Evolutionary conservation across 371 early-diverging fungal species (phyloP), one percentile per base, ranked within the genome.

Genomic region (Catenaria anguillulae): DNA sequence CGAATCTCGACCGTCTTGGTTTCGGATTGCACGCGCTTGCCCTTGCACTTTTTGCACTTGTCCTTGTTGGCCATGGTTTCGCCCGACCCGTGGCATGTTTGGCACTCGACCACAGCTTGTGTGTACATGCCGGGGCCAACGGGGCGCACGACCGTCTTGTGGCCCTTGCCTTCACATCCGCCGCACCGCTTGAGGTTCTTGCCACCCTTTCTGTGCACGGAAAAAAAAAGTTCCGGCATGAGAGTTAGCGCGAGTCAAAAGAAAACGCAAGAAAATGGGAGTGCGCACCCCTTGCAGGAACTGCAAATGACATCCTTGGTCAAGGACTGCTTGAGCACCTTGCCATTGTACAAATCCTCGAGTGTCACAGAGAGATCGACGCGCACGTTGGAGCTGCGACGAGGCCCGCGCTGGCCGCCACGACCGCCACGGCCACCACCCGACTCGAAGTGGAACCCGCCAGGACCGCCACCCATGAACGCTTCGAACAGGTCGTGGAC

Each of bases 291-390:
- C 42, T 36, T 40, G 43, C 58, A 58, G 29, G 58, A 17, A 4
- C n/a, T 48, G 48, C 62, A 60, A 17, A 62, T 13, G 15, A 64
- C 23, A 31, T 64, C 31, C 43, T 62, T 62, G 26, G 26, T 17
- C 23, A 90, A 68, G 5, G 87, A 83, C 40, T 90, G 69, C 72
- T 88, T 89, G 34, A 84, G 78, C n/a, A 77, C 77, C 68, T 90
- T 92, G 70, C 94, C 94, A 58, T 80, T 79, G 73, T 92, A 93
- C 43, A 93, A 72, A 63, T 93, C 92, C 70, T 90, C 91, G 45
- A 93, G 70, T 6, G 82, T 77, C 19, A 92, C 91, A 60, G 83
- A 83, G 24, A 92, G 70, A 35, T 79, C 77, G 63, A 88, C 87
- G 19, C 75, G 69, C 74, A 78, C 75, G 70, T 80, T 79, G 15